Evolutionary conservation across 345 rosid species (phyloP).

Genomic region (Carallia brachiata): DNA sequence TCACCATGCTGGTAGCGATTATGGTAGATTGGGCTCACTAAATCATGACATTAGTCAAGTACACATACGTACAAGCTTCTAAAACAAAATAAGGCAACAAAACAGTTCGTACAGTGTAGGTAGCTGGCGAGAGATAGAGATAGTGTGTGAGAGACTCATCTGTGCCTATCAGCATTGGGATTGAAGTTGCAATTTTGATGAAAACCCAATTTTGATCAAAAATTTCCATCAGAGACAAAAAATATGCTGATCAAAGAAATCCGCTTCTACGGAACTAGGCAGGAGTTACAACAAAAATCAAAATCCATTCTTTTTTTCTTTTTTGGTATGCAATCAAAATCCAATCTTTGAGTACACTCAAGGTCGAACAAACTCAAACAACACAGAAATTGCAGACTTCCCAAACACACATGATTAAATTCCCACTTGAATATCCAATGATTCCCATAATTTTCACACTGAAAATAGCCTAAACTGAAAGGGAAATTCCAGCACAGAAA

Average conservation of each 20-base stretch:
- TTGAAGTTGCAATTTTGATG: background rate
- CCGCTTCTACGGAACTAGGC: background rate
- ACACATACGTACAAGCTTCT: too few relatives aligned
- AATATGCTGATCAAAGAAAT: background rate
- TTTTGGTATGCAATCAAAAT: background rate
- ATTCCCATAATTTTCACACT: slow-evolving; percentile 8
- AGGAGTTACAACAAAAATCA: slow-evolving; percentile 5
- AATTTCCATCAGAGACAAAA: too few relatives aligned
- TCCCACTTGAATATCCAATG: background rate
- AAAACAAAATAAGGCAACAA: too few relatives aligned
- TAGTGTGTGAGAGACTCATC: background rate
- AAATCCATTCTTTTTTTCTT: background rate
- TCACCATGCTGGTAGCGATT: background rate
- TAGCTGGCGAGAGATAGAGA: background rate
- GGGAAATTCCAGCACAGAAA: background rate
- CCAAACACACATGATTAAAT: background rate
- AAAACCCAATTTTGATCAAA: slow-evolving; percentile 5
- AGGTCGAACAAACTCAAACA: background rate
- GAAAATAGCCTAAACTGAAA: slow-evolving; percentile 3
- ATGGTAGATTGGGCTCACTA: background rate
- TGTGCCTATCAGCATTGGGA: background rate
- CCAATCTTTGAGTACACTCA: background rate
- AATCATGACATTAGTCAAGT: background rate
- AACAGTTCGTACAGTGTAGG: too few relatives aligned
- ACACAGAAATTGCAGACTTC: background rate